phyloP scores from a whole-genome alignment of 345 rosid species.

The Xanthoceras sorbifolium region DNA sequence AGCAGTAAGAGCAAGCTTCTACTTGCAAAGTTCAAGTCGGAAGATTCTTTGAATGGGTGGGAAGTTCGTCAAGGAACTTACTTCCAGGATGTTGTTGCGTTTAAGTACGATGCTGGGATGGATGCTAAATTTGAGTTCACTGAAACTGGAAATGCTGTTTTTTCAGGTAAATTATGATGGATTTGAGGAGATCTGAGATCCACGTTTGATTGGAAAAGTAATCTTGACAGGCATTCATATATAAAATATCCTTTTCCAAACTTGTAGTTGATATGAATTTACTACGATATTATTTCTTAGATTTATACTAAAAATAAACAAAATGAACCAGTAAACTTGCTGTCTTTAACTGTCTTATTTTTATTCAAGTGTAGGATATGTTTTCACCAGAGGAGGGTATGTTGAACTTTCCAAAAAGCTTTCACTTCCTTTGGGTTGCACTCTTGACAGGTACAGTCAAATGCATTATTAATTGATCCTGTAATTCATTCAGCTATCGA shows the following conservation, averaged over 20 bases:
- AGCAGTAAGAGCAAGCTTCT: constrained; percentile 98
- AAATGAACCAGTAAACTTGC: not conserved
- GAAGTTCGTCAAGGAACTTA: constrained; percentile 88
- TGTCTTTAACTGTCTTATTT: constrained; percentile 15
- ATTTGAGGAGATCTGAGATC: not conserved
- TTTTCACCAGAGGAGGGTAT: constrained; percentile 90
- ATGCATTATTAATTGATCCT: not conserved
- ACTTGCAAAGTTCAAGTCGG: constrained; percentile 76
- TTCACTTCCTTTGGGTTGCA: constrained; percentile 74
- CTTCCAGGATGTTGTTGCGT: constrained; percentile 78
- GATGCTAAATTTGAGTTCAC: constrained; percentile 89
- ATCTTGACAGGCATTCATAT: not conserved
- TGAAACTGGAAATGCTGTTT: constrained; percentile 80
- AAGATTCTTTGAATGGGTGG: constrained; percentile 75
- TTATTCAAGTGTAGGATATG: constrained; percentile 58
- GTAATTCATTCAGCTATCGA: not conserved
- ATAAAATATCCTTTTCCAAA: not conserved
- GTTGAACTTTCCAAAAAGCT: constrained; percentile 83
- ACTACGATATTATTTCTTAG: not conserved
- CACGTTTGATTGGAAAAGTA: not conserved
- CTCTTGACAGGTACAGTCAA: constrained; percentile 78
- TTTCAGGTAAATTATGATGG: constrained; percentile 59
- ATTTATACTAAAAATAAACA: not conserved
- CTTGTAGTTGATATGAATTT: not conserved
- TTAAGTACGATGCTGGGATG: constrained; percentile 93